Evolutionary conservation across 345 rosid genomes (phyloP).

Genomic region (Rhodomyrtus tomentosa): DNA sequence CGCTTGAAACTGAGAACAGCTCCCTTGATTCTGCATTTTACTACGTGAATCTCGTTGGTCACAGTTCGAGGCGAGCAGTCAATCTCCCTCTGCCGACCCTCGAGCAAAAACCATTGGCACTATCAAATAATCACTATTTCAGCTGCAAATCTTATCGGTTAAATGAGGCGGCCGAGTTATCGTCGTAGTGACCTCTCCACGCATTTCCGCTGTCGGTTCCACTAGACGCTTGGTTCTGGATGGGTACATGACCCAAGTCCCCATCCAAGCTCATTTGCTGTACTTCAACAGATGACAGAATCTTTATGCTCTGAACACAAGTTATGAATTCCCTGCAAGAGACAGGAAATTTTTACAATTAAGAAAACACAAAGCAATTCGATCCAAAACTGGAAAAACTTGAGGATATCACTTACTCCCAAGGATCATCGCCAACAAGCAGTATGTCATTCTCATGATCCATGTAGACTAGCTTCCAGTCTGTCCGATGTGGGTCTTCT

Average conservation of each 20-base stretch:
- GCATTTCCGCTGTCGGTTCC: conserved; percentile 82
- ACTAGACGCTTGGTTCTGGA: conserved; percentile 73
- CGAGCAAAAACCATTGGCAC: neutral
- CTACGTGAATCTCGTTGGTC: neutral
- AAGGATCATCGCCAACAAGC: conserved; percentile 97
- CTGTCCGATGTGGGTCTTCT: conserved; percentile 84
- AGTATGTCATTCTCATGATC: conserved; percentile 92
- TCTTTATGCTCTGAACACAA: conserved; percentile 86
- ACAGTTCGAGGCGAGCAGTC: neutral
- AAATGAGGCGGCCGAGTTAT: conserved; percentile 77
- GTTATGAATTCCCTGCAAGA: conserved; percentile 74
- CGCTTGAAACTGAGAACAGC: neutral
- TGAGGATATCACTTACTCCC: conserved; percentile 63
- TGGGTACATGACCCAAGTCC: conserved; percentile 58
- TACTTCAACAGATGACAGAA: conserved; percentile 85
- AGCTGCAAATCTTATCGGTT: conserved; percentile 30
- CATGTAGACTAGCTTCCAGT: conserved; percentile 87
- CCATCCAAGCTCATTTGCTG: conserved; percentile 97
- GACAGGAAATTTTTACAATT: conserved; percentile 2
- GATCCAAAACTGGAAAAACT: neutral
- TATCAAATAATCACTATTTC: neutral
- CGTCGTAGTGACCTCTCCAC: conserved; percentile 78
- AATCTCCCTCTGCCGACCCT: neutral
- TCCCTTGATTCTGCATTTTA: neutral
- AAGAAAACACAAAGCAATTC: neutral